phyloP scores from a whole-genome alignment of 2,329 filamentous ascomycete species.

The Penicillium verrucosum region DNA sequence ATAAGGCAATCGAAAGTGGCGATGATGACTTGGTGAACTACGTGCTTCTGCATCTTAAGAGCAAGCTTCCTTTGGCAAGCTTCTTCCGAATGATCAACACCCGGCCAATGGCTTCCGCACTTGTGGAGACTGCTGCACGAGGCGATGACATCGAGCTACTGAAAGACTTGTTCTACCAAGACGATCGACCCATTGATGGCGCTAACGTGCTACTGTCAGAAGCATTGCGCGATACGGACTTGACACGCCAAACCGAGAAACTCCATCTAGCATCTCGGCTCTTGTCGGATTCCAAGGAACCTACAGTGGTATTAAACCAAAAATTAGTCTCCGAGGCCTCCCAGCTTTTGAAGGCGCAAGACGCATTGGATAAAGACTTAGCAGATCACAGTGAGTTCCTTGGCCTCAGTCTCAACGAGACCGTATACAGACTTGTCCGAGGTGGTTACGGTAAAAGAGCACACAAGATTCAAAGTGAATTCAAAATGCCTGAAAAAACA shows the following conservation, averaged over 20 bases:
- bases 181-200: conserved; percentile 84
- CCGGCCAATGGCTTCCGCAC: conserved; percentile 77
- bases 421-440: conserved; percentile 81
- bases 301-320: conserved; percentile 62
- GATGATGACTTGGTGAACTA: conserved; percentile 91
- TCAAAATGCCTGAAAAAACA: conserved; percentile 87
- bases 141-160: conserved; percentile 77
- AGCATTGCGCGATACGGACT: conserved; percentile 69
- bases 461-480: conserved; percentile 83
- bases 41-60: conserved; percentile 82
- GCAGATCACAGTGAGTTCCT: conserved; percentile 62
- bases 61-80: conserved; percentile 80
- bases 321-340: conserved; percentile 75
- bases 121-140: conserved; percentile 80
- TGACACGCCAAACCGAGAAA: conserved; percentile 74
- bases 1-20: conserved; percentile 94
- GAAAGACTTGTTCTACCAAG: conserved; percentile 96
- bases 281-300: conserved; percentile 78
- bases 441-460: conserved; percentile 80
- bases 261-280: conserved; percentile 81
- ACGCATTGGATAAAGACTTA: conserved; percentile 80
- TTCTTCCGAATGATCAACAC: conserved; percentile 92
- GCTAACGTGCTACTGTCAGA: conserved; percentile 84
- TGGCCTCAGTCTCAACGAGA: conserved; percentile 85
- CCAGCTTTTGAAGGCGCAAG: conserved; percentile 78